These are phyloP conservation scores for Trichoderma polysporum DNA, from an alignment of 2,329 filamentous ascomycete species.

Conservation along the genomic window DNA sequence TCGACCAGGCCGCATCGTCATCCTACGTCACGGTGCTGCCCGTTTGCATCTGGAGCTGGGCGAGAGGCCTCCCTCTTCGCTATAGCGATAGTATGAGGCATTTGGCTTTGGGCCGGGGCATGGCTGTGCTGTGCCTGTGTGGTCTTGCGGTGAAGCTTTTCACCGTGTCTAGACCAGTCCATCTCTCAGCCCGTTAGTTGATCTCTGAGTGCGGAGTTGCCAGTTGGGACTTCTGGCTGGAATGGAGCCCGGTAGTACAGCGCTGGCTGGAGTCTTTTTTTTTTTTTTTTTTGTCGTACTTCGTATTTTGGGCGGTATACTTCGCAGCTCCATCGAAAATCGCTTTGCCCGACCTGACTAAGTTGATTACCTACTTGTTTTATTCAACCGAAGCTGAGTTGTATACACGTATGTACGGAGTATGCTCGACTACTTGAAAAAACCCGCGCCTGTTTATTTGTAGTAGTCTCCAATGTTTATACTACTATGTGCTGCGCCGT, in stretches of 20 bases:
- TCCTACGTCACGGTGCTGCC: conserved; percentile 19
- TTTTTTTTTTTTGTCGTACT: background rate
- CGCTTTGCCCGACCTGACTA: no score
- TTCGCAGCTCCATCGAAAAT: no score
- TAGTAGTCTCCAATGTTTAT: no score
- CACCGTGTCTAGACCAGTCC: conserved; percentile 16
- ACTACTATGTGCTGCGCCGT: background rate
- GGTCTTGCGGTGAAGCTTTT: conserved; percentile 17
- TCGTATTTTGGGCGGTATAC: background rate
- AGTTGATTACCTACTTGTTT: no score
- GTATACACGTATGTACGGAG: background rate
- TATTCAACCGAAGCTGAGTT: no score
- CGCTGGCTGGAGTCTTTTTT: no score
- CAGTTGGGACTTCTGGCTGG: background rate
- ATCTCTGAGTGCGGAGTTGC: background rate
- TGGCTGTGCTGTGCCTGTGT: conserved; percentile 15
- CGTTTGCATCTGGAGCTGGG: background rate
- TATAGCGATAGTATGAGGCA: conserved; percentile 17
- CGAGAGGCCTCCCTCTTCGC: conserved; percentile 5
- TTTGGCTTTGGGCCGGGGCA: conserved; percentile 18
- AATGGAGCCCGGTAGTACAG: background rate
- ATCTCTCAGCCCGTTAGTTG: background rate
- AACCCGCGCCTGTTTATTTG: no score
- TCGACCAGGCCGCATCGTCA: conserved; percentile 13
- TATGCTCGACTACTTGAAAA: background rate